A percentile compares a stretch with the other conserved stretches of the same genome.
These are phyloP conservation scores for Batkoa obscura DNA, from an alignment of 371 early-diverging fungal genomes.

Conservation along the genomic window DNA sequence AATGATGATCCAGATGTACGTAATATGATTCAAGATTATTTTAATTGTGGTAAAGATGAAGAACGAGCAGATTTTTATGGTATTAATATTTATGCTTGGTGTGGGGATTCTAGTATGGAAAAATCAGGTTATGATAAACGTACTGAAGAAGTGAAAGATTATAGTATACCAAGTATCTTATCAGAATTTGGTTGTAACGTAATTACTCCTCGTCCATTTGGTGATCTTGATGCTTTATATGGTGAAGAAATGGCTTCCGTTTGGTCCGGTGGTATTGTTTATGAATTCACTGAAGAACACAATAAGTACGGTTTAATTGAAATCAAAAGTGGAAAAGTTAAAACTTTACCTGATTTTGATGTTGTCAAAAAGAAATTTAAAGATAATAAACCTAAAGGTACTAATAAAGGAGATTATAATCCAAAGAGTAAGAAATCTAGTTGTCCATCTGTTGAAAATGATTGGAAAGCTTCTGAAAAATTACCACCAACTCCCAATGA, in stretches of 20 bases:
- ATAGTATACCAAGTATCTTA: constrained; percentile 36
- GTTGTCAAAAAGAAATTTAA: neutral
- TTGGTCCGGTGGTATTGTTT: constrained; percentile 64
- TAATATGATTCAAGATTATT: constrained; percentile 40
- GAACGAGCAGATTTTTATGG: constrained; percentile 55
- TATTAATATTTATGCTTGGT: constrained; percentile 45
- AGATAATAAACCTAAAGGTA: neutral
- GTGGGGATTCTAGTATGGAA: constrained; percentile 29
- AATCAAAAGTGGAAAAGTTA: constrained; percentile 14
- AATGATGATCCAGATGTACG: constrained; percentile 55
- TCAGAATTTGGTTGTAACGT: constrained; percentile 45
- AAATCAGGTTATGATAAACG: constrained; percentile 37
- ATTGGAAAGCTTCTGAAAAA: constrained; percentile 32
- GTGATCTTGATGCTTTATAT: constrained; percentile 28
- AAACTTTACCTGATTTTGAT: neutral
- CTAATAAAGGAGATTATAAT: neutral
- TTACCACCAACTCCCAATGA: constrained; percentile 51
- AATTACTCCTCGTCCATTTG: constrained; percentile 29
- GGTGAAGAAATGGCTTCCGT: constrained; percentile 39
- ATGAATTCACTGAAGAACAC: constrained; percentile 60
- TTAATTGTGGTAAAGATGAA: constrained; percentile 45
- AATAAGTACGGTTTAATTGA: constrained; percentile 56
- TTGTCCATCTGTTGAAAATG: constrained; percentile 29
- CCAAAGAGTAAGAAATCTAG: neutral
- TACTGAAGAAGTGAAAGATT: constrained; percentile 24